Evolutionary conservation across 2,329 filamentous ascomycete genomes (phyloP), one percentile per base, ranked within the genome.

Genomic region (Calonectria hongkongensis): DNA sequence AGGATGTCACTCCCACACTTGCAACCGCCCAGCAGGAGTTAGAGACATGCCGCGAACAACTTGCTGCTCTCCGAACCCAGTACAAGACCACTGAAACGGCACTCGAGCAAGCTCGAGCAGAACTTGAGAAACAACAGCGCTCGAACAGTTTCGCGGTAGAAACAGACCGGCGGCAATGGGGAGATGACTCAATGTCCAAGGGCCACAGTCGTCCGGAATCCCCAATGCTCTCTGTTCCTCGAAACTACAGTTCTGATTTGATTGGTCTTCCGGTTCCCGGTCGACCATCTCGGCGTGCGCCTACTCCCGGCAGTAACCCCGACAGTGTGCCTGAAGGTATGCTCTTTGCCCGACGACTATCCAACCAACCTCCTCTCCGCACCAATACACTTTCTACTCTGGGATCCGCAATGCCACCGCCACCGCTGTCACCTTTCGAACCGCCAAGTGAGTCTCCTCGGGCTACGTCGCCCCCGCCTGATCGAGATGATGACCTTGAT

Each of bases 21-120:
- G 88, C 90, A n/a, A 88, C 86, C 18, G 87, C 93, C 9, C 90
- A 93, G 71, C 88, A 91, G 73, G 92, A 95, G 71, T 85, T 94
- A 2, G 86, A 89, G 16, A 86, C 89, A 27, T 90, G 91, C 68
- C 90, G 90, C 67, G 85, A 88, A 4, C 88, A 92, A 74, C 83
- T 94, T 30, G 89, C 92, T 56, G 85, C 88, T 18, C 85, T 97
- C 3, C 91, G 92, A 74, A 89, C 89, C 71, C 89, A 90, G n/a
- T 88, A 92, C 27, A 89, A 93, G 75, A 89, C 93, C 73, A 88
- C 92, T 10, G 90, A 97, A 79, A 86, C 89, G 10, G 90, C 93
- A 5, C 86, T 95, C 1, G 84, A 89, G 33, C 90, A 94, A 73
- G 82, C 86, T 1, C 86, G 82, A 62, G 81, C 85, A 16, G 89